Conservation (phyloP, 148 eudicot species). For the Rhododendron vialii region DNA sequence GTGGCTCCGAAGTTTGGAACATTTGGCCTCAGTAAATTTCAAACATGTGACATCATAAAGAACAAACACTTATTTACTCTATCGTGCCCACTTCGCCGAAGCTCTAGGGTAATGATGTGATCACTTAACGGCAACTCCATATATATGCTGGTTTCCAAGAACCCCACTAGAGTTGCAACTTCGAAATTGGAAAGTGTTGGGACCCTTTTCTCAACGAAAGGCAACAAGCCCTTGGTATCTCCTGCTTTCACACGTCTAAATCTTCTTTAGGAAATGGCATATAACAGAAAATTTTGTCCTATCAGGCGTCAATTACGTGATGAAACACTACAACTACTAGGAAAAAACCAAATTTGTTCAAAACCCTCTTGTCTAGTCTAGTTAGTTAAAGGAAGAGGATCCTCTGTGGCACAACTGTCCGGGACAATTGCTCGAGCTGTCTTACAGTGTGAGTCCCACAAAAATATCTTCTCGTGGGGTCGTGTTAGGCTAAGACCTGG, state of each 20-base stretch:
- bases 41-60: too few relatives aligned
- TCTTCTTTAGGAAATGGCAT: not conserved
- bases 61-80: too few relatives aligned
- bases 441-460: not conserved
- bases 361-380: not conserved
- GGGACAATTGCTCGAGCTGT: not conserved
- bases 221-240: not conserved
- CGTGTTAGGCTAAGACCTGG: too few relatives aligned
- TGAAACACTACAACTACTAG: not conserved
- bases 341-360: not conserved
- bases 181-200: not conserved
- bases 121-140: not conserved
- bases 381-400: not conserved
- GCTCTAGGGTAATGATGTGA: not conserved
- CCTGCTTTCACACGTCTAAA: not conserved
- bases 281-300: not conserved
- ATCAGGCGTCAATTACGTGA: not conserved
- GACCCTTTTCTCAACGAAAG: not conserved
- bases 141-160: not conserved
- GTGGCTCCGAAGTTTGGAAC: too few relatives aligned
- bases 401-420: too few relatives aligned
- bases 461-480: too few relatives aligned
- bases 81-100: too few relatives aligned
- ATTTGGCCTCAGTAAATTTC: too few relatives aligned
- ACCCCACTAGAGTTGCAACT: not conserved